Conservation (phyloP, 768 basidiomycete genomes). For the Tylopilus intermedius region DNA sequence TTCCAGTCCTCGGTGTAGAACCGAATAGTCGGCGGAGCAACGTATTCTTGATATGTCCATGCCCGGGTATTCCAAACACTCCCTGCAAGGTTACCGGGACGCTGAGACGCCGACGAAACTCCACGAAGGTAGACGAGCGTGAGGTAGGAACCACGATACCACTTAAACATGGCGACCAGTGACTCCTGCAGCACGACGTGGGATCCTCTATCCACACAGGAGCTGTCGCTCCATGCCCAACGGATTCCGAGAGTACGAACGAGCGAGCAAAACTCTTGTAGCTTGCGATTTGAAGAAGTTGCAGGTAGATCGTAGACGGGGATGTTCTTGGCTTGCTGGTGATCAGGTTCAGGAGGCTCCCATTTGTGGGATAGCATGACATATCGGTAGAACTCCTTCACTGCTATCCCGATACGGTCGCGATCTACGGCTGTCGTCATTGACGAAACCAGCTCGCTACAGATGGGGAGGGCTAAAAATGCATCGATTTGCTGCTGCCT, state of each 20-base stretch:
- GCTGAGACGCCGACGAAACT: neutral
- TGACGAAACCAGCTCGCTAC: neutral
- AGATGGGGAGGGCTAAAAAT: neutral
- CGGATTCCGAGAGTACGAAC: neutral
- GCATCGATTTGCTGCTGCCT: neutral
- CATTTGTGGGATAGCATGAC: neutral
- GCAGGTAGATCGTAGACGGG: neutral
- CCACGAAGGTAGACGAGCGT: neutral
- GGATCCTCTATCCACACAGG: neutral
- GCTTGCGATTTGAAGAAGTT: neutral
- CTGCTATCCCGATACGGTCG: neutral
- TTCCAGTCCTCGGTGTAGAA: constrained; percentile 15
- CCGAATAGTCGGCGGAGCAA: constrained; percentile 4
- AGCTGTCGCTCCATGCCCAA: neutral
- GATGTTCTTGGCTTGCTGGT: neutral
- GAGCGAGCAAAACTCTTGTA: neutral
- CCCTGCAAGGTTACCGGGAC: neutral
- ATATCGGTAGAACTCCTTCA: neutral
- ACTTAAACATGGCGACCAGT: neutral
- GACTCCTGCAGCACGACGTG: neutral
- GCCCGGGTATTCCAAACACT: constrained; percentile 14
- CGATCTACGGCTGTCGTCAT: neutral
- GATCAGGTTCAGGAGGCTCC: neutral
- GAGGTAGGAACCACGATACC: neutral
- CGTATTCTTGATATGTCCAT: constrained; percentile 8